Evolutionary conservation across 257 asterid species (phyloP), one percentile per base, ranked within the genome.

Genomic region (Marsdenia floribunda): DNA sequence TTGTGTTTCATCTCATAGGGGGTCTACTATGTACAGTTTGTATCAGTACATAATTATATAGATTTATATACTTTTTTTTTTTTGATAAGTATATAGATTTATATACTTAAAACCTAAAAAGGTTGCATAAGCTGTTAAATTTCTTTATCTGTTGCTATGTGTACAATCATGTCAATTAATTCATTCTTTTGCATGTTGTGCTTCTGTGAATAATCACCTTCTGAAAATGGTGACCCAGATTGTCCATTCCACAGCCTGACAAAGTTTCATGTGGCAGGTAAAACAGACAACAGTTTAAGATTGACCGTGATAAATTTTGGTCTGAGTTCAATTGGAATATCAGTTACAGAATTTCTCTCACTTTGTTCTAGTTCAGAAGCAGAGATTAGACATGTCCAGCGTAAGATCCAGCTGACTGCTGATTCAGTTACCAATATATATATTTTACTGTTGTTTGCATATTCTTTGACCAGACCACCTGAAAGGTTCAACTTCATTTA

Each of bases 271-370:
- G 77, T 21, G 75, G 77, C 89, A 88, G 97, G 88, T 55, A 85
- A 80, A 78, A 52, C 87, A 76, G 82, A 77, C 35, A 78, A 57
- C 33, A 77, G 78, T 50, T 82, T 87, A 73, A 75, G 85, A 77
- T 42, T 79, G 81, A 72, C 46, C 66, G 86, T 73, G 42, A 71
- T 86, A 73, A 81, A 74, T 75, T 74, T 88, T 24, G 98, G 98
- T 73, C 89, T 90, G 98, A 90, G 93, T 84, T 88, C 92, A 5
- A 91, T 90, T 47, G 98, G 98, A 80, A 79, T 83, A 81, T 83
- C 96, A 49, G 79, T 92, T 49, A 79, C 82, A 59, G 94, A 92
- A 73, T 84, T 92, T 77, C 86, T 92, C 78, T 83, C 91, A 46
- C 88, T 84, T 74, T 85, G 80, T 77, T 76, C 85, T 59, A 82